Conservation (phyloP, 148 eudicot species). For the Vaccinium macrocarpon region DNA sequence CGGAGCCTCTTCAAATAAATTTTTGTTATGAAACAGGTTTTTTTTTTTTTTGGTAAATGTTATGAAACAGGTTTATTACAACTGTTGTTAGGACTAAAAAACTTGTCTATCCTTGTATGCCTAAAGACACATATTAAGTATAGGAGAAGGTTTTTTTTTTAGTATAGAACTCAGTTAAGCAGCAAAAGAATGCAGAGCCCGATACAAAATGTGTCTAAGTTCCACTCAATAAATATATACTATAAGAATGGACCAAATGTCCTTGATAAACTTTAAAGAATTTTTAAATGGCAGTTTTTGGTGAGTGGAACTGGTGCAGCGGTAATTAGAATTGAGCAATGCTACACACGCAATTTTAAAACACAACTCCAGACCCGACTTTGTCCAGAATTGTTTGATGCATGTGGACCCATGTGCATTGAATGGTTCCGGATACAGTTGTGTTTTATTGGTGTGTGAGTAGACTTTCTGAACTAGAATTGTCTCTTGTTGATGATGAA, state of each 20-base stretch:
- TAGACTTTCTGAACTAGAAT: background rate
- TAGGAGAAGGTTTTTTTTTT: background rate
- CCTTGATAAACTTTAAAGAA: background rate
- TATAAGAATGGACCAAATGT: background rate
- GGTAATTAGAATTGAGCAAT: no score
- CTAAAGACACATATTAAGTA: background rate
- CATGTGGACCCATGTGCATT: no score
- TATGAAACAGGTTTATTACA: background rate
- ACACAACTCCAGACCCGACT: no score
- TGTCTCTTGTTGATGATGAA: background rate
- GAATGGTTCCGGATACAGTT: no score
- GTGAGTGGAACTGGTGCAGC: background rate
- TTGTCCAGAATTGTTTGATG: no score
- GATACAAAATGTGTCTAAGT: background rate
- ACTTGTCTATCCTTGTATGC: background rate
- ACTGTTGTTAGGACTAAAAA: background rate
- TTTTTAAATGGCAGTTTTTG: background rate
- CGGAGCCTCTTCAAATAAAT: background rate
- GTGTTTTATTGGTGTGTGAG: no score
- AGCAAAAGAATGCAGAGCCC: background rate
- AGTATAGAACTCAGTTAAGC: background rate
- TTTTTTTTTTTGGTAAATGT: background rate
- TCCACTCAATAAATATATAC: background rate
- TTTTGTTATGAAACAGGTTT: background rate
- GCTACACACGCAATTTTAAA: no score